These are phyloP conservation scores for Pseudogymnoascus sp. DNA, from an alignment of 2,329 filamentous ascomycete genomes.

Conservation along the genomic window DNA sequence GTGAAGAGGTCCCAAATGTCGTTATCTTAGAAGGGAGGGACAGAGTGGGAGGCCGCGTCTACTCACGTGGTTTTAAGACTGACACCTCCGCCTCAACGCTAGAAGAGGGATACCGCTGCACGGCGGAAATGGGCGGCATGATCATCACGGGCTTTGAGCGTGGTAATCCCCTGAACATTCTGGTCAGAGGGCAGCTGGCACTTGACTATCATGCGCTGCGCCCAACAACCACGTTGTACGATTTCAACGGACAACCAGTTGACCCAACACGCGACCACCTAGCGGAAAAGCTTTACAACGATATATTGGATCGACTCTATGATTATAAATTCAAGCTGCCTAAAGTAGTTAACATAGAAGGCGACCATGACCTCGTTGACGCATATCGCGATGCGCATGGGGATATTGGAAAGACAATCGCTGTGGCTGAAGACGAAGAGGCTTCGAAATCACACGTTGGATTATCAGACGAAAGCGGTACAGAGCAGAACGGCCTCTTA, in stretches of 20 bases:
- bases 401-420: constrained; percentile 63
- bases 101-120: constrained; percentile 55
- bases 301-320: constrained; percentile 85
- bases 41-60: constrained; percentile 84
- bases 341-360: constrained; percentile 64
- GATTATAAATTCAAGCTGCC: constrained; percentile 76
- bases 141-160: constrained; percentile 96
- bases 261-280: constrained; percentile 69
- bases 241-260: constrained; percentile 68
- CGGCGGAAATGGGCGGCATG: constrained; percentile 95
- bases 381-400: constrained; percentile 69
- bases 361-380: constrained; percentile 73
- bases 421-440: constrained; percentile 61
- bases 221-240: constrained; percentile 80
- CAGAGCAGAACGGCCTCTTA: constrained; percentile 12
- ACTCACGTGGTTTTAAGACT: constrained; percentile 62
- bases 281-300: constrained; percentile 89
- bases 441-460: constrained; percentile 45
- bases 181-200: constrained; percentile 83
- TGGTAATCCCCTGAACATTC: constrained; percentile 85
- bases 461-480: background rate
- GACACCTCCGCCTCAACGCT: constrained; percentile 39
- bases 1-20: constrained; percentile 63
- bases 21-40: constrained; percentile 79
- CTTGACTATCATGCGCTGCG: constrained; percentile 77